These are phyloP conservation scores for Diaporthe citri DNA, from an alignment of 2,329 filamentous ascomycete genomes.

Conservation along the genomic window DNA sequence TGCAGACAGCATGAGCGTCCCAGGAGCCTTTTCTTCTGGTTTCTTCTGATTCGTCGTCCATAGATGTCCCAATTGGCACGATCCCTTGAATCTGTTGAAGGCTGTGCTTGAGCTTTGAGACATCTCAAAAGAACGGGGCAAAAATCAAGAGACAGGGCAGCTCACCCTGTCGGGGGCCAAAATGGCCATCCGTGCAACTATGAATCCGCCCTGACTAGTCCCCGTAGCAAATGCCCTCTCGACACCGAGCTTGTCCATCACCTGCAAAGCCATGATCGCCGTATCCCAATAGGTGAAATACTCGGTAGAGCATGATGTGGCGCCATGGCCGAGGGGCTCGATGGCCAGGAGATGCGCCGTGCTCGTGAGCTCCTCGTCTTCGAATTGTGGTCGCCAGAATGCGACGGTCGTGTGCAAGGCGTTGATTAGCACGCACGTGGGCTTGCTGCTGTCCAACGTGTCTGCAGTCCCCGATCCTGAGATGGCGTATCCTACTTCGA, in stretches of 20 bases:
- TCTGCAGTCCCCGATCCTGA: conserved; percentile 35
- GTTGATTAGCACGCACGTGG: conserved; percentile 65
- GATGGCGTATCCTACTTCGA: conserved; percentile 56
- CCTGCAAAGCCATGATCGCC: conserved; percentile 66
- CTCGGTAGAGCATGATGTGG: conserved; percentile 55
- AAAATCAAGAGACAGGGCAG: not conserved
- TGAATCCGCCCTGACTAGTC: conserved; percentile 67
- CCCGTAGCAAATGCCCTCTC: conserved; percentile 64
- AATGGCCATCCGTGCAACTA: conserved; percentile 64
- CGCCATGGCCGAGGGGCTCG: conserved; percentile 66
- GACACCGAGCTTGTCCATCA: conserved; percentile 64
- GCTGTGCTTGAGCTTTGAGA: not conserved
- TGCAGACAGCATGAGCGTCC: conserved; percentile 58
- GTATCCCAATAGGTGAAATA: conserved; percentile 69
- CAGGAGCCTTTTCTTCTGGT: conserved; percentile 63
- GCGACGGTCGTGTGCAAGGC: conserved; percentile 63
- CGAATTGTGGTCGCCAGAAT: conserved; percentile 60
- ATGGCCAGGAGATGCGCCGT: conserved; percentile 64
- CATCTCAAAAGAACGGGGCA: not conserved
- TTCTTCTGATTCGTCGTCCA: conserved; percentile 64
- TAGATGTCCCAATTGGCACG: conserved; percentile 64
- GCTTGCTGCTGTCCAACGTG: conserved; percentile 61
- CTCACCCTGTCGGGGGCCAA: conserved; percentile 61
- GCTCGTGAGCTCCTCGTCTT: conserved; percentile 53
- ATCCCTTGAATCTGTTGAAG: conserved; percentile 58